phyloP scores from a whole-genome alignment of 2,329 filamentous ascomycete species.

The Esteya vermicola region DNA sequence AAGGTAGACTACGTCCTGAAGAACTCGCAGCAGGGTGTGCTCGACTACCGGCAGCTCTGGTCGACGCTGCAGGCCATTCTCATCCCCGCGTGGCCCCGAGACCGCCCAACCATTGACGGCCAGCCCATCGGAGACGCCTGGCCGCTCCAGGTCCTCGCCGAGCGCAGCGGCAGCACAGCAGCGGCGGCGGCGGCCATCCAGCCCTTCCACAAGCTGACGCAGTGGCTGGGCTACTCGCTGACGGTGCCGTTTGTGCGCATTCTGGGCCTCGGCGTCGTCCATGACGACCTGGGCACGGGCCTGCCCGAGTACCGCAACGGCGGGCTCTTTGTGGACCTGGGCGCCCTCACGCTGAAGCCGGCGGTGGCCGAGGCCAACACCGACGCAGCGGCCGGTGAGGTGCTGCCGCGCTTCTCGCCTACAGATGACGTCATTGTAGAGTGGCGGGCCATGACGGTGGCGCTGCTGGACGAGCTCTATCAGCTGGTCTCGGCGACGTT shows the following conservation, averaged over 20 bases:
- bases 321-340: slow-evolving; percentile 73
- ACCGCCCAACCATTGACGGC: slow-evolving; percentile 33
- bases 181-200: slow-evolving; percentile 37
- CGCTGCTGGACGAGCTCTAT: slow-evolving; percentile 35
- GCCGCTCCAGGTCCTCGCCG: slow-evolving; percentile 45
- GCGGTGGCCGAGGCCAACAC: slow-evolving; percentile 59
- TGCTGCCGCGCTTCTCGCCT: slow-evolving; percentile 33
- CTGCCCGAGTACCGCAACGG: slow-evolving; percentile 89
- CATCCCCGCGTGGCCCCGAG: slow-evolving; percentile 32
- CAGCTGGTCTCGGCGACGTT: slow-evolving; percentile 23
- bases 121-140: slow-evolving; percentile 34
- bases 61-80: slow-evolving; percentile 25
- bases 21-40: neutral
- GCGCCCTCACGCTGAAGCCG: slow-evolving; percentile 56
- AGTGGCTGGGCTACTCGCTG: slow-evolving; percentile 88
- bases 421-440: slow-evolving; percentile 42
- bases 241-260: slow-evolving; percentile 30
- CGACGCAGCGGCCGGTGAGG: slow-evolving; percentile 23
- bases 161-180: slow-evolving; percentile 11
- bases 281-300: slow-evolving; percentile 69
- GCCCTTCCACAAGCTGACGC: slow-evolving; percentile 78
- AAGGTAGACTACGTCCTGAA: slow-evolving; percentile 6
- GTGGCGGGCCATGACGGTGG: slow-evolving; percentile 43
- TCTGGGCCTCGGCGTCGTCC: slow-evolving; percentile 67
- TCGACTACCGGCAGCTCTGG: slow-evolving; percentile 27